These are phyloP conservation scores for Leptosphaerulina australis DNA, from an alignment of 2,329 filamentous ascomycete species.

Conservation along the genomic window DNA sequence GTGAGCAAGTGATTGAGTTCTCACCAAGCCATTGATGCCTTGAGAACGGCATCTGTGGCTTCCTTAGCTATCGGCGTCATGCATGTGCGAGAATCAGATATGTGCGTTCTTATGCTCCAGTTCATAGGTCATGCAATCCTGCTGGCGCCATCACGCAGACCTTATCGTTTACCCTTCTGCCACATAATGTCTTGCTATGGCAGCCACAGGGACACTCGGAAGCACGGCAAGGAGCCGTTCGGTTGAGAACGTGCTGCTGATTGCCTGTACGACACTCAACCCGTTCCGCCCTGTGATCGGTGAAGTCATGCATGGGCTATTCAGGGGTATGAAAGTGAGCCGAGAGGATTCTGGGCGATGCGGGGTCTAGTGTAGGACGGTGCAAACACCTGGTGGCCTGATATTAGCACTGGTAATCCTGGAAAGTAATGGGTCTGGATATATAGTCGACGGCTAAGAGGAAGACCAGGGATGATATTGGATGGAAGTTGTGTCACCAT, in stretches of 20 bases:
- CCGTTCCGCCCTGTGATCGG: slow-evolving; percentile 6
- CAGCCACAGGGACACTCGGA: not conserved
- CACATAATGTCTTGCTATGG: not conserved
- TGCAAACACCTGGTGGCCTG: not conserved
- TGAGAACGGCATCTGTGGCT: not conserved
- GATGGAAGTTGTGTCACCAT: not conserved
- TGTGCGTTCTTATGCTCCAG: not conserved
- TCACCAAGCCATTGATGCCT: not conserved
- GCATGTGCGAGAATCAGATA: slow-evolving; percentile 1
- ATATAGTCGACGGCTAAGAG: not conserved
- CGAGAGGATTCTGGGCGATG: slow-evolving; percentile 3
- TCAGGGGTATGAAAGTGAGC: slow-evolving; percentile 11
- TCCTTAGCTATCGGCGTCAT: not conserved
- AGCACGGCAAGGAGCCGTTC: slow-evolving; percentile 5
- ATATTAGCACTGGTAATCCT: not conserved
- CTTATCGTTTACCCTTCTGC: not conserved
- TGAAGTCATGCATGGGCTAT: not conserved
- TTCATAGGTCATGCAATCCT: not conserved
- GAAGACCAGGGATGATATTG: not conserved
- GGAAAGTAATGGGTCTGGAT: not conserved
- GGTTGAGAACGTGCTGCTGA: not conserved
- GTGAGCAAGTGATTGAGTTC: not conserved
- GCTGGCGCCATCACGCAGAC: not conserved
- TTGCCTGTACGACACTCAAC: not conserved
- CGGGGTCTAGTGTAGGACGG: not conserved